phyloP scores from a whole-genome alignment of 108 stramenopile genomes.

The Discostella pseudostelligera region DNA sequence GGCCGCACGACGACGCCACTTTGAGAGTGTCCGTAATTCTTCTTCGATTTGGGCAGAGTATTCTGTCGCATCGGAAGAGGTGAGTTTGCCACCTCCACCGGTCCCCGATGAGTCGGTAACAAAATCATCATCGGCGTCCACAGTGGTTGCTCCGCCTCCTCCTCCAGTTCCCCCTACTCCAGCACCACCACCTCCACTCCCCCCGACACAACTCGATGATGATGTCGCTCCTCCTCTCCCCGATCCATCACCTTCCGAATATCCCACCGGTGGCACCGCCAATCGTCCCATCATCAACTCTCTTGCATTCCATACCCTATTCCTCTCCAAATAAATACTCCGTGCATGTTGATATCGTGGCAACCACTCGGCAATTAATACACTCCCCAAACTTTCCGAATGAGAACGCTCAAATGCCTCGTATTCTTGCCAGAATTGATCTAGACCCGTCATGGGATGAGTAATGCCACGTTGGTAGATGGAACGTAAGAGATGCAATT shows the following conservation, averaged over 20 bases:
- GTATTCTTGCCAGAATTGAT: conserved; percentile 87
- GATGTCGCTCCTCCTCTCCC: too few relatives aligned
- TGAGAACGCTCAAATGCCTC: conserved; percentile 79
- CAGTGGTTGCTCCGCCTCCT: conserved; percentile 11
- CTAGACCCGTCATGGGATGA: conserved; percentile 83
- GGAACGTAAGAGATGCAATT: conserved; percentile 62
- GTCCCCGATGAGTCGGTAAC: conserved; percentile 30
- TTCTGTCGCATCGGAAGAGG: conserved; percentile 40
- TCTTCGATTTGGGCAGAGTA: conserved; percentile 57
- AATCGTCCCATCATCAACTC: conserved; percentile 59
- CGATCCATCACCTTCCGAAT: conserved; percentile 11
- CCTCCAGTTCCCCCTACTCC: conserved; percentile 20
- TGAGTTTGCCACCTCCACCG: conserved; percentile 13
- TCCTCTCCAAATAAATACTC: conserved; percentile 79
- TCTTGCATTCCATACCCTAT: conserved; percentile 57
- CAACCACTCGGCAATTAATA: conserved; percentile 65
- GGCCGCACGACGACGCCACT: conserved; percentile 70
- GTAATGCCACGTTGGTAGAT: conserved; percentile 77
- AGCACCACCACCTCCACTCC: not conserved
- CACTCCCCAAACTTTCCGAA: conserved; percentile 70
- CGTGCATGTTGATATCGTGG: conserved; percentile 89
- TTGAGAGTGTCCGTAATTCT: conserved; percentile 55
- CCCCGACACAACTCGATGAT: not conserved
- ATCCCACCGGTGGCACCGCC: conserved; percentile 68
- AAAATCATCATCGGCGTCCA: conserved; percentile 33